Evolutionary conservation across 2,329 filamentous ascomycete genomes (phyloP), one percentile per base, ranked within the genome.

Genomic region (Sphaceloma murrayae): DNA sequence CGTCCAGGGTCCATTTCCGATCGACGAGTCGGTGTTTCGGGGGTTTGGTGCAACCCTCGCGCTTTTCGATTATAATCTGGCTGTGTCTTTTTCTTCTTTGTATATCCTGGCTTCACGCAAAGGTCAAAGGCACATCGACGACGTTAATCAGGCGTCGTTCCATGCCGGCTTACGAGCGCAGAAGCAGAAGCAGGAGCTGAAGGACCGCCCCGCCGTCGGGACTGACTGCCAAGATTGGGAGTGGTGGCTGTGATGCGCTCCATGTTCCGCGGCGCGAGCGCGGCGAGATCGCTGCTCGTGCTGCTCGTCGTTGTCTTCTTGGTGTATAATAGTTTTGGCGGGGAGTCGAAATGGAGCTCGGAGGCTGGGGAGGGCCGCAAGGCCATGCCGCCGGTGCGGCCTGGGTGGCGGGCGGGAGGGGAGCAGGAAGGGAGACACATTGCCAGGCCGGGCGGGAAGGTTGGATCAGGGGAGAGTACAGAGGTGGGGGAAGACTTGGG

Each of bases 261-360:
- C 4, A 40, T 19, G 19, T 10, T 40, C 13, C 24, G 27, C 22
- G 30, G 22, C 4, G 21, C 21, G 2, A 40, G 22, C 24, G 36
- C 36, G 5, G 30, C 36, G 13, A 14, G 24, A 5, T 11, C 24
- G 14, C 13, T 40, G 14, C 11, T 40, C 4, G 24, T 40, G 11
- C 26, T 40, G 10, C 17, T 40, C 9, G 36, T 40, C 2, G 30
- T 40, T 16, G 18, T 40, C 13, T 40, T 40, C 9, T n/a, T 40
- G 3, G 36, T 40, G 22, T 40, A 40, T 40, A 40, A 29, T 19
- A 29, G 14, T 8, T 40, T 22, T 30, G 36, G 36, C 8, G 13
- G 19, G 13, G n/a, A 19, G 5, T 11, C n/a, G 22, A 16, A 13
- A 3, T 40, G 36, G 36, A 7, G 8, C 2, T 19, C 13, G 7